Evolutionary conservation across 306 rosid species (phyloP).

Genomic region (Pyrus betulifolia): DNA sequence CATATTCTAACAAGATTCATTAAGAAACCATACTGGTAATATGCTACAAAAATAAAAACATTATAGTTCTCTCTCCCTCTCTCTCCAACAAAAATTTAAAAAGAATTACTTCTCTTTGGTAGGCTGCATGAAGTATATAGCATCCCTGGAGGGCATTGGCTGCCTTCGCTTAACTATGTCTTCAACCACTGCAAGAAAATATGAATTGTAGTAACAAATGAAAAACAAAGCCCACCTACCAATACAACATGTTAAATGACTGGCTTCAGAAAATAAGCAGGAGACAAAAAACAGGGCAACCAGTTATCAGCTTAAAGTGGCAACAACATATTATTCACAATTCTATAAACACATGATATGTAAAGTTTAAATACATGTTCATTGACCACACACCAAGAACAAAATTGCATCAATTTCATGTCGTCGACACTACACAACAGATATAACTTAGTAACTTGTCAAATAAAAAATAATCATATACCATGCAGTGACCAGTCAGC

Average conservation of each 20-base stretch:
- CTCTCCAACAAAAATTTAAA: neutral
- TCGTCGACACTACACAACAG: neutral
- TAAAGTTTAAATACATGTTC: too few species aligned
- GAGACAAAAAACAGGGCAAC: neutral
- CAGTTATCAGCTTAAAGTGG: neutral
- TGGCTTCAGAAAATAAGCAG: neutral
- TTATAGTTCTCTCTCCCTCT: neutral
- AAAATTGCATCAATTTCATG: neutral
- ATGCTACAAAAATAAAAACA: neutral
- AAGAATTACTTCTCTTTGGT: constrained; percentile 70
- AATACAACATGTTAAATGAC: neutral
- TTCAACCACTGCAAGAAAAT: constrained; percentile 73
- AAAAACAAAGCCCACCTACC: neutral
- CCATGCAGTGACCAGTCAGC: neutral
- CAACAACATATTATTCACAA: neutral
- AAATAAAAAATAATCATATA: neutral
- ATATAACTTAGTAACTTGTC: neutral
- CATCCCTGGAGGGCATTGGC: constrained; percentile 90
- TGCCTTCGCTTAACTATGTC: constrained; percentile 93
- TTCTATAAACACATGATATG: neutral
- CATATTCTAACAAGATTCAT: neutral
- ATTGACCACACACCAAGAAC: neutral
- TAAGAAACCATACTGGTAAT: neutral
- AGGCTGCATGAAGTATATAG: constrained; percentile 94
- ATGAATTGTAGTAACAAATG: constrained; percentile 3